A percentile compares a stretch with the other conserved stretches of the same genome.
Evolutionary conservation across 208 protist genomes (phyloP).

Genomic region (Acanthamoeba royreba): DNA sequence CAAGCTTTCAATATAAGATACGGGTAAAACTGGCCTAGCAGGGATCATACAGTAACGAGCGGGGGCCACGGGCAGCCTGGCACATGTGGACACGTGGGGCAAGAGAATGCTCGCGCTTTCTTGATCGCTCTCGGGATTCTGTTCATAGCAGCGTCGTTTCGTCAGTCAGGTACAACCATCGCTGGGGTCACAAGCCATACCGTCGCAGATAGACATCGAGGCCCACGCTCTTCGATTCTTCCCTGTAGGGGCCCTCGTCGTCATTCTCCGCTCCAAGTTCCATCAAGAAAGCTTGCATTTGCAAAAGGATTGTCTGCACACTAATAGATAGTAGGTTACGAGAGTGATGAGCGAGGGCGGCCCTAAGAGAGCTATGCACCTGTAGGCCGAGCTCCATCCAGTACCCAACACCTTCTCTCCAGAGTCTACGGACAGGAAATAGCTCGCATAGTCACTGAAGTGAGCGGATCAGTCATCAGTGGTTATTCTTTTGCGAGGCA

Average conservation of each 20-base stretch:
- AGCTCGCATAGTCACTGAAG: not conserved
- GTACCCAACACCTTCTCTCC: not conserved
- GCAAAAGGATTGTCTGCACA: not conserved
- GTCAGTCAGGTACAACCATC: not conserved
- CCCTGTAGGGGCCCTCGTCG: not conserved
- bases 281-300: not conserved
- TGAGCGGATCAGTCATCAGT: not conserved
- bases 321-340: not conserved
- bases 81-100: not conserved
- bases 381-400: not conserved
- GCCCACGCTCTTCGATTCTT: not conserved
- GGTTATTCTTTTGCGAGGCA: not conserved
- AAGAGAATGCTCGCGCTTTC: not conserved
- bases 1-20: not conserved
- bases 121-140: not conserved
- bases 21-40: no score
- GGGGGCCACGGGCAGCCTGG: not conserved
- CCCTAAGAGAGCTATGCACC: not conserved
- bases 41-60: not conserved
- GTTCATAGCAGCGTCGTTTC: not conserved
- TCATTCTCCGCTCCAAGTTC: not conserved
- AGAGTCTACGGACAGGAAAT: not conserved
- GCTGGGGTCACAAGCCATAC: not conserved
- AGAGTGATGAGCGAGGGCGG: not conserved
- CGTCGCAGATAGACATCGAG: not conserved